Base-by-base conservation (phyloP, 495 filamentous ascomycete genomes). In the Neurospora sp. region DNA sequence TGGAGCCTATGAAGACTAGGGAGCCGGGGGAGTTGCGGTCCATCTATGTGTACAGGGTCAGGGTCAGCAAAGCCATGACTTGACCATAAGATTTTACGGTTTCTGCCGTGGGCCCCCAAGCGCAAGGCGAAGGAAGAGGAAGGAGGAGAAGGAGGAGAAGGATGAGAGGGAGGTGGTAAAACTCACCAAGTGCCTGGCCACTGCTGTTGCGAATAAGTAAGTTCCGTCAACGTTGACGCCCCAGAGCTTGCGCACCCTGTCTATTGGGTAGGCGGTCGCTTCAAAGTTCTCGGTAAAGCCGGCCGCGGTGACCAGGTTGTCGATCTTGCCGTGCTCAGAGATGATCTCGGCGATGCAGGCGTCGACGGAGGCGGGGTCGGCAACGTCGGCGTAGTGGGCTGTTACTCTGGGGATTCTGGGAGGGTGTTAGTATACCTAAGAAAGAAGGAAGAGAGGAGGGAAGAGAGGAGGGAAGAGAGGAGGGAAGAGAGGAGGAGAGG, bases 271-370 rank as follows among this genome's bases (percentile, higher is more conserved):
- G 73, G 87, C 86, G 78, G 93, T 91, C 40, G 94, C 94, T 75
- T 94, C 90, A 78, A 94, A 97, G 83, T 98, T 98, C 83, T 99
- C 96, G 9, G 92, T 94, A 85, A 98, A 96, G 8, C 96, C 96
- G 39, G 96, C 96, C 9, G 94, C 97, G 37, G 95, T 98, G 73
- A 99, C 94, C 39, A 99, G 89, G 80, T 91, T 89, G 82, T 98
- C 94, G 78, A 98, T 92, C 78, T 90, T 88, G 78, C 91, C 91
- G 80, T 97, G 93, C 71, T 88, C 84, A 46, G 83, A 79, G 65
- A 88, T 74, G 73, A 97, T 89, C 71, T 93, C 91, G 39, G 86
- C 84, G 53, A 97, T 84, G 73, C 89, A 89, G 16, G 81, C 75
- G 61, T 91, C 90, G 70, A 98, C 94, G 3, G 93, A 94, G 35